phyloP scores from a whole-genome alignment of 2,329 filamentous ascomycete species.

The Myriosclerotinia curreyana region DNA sequence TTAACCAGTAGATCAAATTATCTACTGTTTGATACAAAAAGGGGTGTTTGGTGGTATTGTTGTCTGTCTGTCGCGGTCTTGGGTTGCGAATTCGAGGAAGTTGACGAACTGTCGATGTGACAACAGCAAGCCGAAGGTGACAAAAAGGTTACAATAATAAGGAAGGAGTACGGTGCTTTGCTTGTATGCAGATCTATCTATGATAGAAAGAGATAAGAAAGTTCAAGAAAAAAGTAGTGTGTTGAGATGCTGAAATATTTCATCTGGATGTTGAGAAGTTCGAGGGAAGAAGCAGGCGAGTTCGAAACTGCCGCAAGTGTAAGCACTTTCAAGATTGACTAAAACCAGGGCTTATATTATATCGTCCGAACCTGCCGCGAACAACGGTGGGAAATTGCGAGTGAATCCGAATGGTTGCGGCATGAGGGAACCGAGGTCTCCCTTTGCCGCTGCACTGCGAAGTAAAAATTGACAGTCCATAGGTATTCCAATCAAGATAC shows the following conservation, averaged over 20 bases:
- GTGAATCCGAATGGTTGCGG: conserved; percentile 3
- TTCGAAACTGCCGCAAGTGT: neutral
- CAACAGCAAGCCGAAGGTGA: neutral
- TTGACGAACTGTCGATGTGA: neutral
- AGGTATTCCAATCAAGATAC: neutral
- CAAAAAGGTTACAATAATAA: neutral
- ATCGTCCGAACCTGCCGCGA: neutral
- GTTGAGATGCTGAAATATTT: neutral
- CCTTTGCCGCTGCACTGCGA: neutral
- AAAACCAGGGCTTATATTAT: neutral
- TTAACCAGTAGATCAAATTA: neutral
- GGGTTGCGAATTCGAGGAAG: neutral
- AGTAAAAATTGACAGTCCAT: no score
- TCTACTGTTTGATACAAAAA: neutral
- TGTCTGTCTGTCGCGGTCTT: neutral
- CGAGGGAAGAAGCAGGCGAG: neutral
- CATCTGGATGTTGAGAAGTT: neutral
- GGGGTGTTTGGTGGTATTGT: neutral
- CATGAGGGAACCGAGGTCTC: conserved; percentile 1
- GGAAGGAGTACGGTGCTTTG: neutral
- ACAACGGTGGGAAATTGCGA: neutral
- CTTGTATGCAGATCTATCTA: conserved; percentile 5
- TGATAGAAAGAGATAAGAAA: conserved; percentile 4
- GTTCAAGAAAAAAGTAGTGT: conserved; percentile 3
- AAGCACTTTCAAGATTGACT: conserved; percentile 3